Percentiles rank a stretch among this genome's conserved stretches.
Conservation (phyloP, 345 rosid species). For the Arabis hirsuta region DNA sequence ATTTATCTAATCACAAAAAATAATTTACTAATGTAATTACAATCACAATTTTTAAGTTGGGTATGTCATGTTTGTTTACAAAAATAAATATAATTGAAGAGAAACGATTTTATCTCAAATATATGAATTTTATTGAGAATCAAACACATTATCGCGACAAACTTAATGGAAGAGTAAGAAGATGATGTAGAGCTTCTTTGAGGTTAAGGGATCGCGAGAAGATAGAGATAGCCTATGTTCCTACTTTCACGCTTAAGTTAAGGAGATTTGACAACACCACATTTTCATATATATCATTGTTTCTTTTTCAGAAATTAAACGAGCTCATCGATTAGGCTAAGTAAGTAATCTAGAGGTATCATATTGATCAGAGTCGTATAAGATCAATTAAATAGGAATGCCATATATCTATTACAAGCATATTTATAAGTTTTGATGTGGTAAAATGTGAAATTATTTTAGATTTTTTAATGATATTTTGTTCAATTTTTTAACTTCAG, state of each 20-base stretch:
- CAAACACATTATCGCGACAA: constrained; percentile 26
- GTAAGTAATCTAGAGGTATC: neutral
- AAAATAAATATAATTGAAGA: neutral
- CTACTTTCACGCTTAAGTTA: constrained; percentile 40
- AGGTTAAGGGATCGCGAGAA: constrained; percentile 37
- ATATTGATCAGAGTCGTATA: neutral
- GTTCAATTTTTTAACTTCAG: neutral
- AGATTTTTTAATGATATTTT: neutral
- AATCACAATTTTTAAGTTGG: neutral
- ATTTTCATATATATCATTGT: constrained; percentile 17
- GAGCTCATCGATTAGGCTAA: neutral
- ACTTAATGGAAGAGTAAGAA: constrained; percentile 30
- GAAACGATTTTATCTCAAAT: constrained; percentile 8
- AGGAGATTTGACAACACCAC: constrained; percentile 47
- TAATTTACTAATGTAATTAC: neutral
- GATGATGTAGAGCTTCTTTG: constrained; percentile 32
- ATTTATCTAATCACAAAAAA: neutral
- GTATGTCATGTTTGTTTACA: neutral
- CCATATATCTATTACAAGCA: neutral
- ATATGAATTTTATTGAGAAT: neutral
- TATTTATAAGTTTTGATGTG: neutral
- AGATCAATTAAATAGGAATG: neutral
- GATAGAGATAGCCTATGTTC: constrained; percentile 34
- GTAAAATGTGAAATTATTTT: neutral
- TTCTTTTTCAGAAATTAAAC: neutral